A percentile compares a stretch with the other conserved stretches of the same genome.
phyloP scores from a whole-genome alignment of 1,284 basidiomycete species.

The Cryptococcus sp. region DNA sequence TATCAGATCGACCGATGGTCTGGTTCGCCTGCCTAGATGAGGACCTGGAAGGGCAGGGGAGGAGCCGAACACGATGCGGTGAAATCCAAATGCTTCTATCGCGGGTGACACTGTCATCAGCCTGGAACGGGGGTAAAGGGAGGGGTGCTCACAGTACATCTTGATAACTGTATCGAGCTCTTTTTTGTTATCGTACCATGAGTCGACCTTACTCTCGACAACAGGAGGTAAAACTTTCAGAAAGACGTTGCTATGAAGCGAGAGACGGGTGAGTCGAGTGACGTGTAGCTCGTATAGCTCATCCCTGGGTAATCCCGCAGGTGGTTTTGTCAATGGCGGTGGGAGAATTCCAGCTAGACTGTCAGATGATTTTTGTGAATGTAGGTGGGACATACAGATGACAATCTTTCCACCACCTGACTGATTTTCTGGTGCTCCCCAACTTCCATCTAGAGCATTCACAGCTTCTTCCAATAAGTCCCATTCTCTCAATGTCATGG shows the following conservation, averaged over 20 bases:
- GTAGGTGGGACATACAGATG: slow-evolving; percentile 58
- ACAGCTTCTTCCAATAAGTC: slow-evolving; percentile 71
- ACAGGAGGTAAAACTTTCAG: slow-evolving; percentile 75
- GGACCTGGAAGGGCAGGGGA: slow-evolving; percentile 45
- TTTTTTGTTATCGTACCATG: slow-evolving; percentile 53
- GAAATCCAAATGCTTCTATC: slow-evolving; percentile 61
- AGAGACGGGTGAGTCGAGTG: slow-evolving; percentile 67
- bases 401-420: slow-evolving; percentile 54
- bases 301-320: slow-evolving; percentile 69
- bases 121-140: slow-evolving; percentile 5
- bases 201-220: slow-evolving; percentile 55
- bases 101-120: slow-evolving; percentile 48
- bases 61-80: slow-evolving; percentile 58
- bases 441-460: slow-evolving; percentile 40
- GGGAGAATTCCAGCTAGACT: slow-evolving; percentile 71
- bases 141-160: slow-evolving; percentile 70
- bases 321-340: slow-evolving; percentile 67
- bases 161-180: slow-evolving; percentile 75
- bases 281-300: slow-evolving; percentile 72
- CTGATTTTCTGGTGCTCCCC: slow-evolving; percentile 13
- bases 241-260: slow-evolving; percentile 66
- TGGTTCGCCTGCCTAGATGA: slow-evolving; percentile 7
- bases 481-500: slow-evolving; percentile 55
- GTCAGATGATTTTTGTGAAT: slow-evolving; percentile 4
- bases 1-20: slow-evolving; percentile 19